Conservation (phyloP, 306 rosid genomes). For the Fagus sylvatica region DNA sequence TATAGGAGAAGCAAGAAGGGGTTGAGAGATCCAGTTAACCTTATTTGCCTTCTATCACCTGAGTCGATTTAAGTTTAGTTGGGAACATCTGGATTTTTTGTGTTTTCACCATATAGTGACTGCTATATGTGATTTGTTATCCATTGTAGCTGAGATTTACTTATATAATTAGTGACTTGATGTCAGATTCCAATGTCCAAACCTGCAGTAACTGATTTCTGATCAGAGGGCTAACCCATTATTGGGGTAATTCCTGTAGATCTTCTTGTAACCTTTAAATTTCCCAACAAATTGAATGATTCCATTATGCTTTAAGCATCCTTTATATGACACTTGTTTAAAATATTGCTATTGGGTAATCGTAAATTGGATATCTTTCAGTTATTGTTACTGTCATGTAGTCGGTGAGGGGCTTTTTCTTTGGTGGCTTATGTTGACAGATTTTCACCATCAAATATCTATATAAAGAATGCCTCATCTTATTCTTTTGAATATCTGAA, state of each 20-base stretch:
- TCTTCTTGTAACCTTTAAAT: not conserved
- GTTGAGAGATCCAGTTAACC: not conserved
- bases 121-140: not conserved
- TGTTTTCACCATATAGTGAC: not conserved
- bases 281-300: not conserved
- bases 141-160: not conserved
- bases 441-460: not conserved
- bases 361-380: not conserved
- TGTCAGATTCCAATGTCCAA: not conserved
- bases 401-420: not conserved
- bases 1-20: not conserved
- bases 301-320: not conserved
- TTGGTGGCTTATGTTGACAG: not conserved
- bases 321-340: not conserved
- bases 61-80: not conserved
- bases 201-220: not conserved
- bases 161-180: not conserved
- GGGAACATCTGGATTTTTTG: not conserved
- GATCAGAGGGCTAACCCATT: not conserved
- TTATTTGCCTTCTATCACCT: not conserved
- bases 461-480: not conserved
- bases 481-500: not conserved
- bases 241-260: not conserved
- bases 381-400: not conserved
- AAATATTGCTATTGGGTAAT: not conserved